These are phyloP conservation scores for Gynochthodes officinalis DNA, from an alignment of 257 asterid genomes.

Conservation along the genomic window DNA sequence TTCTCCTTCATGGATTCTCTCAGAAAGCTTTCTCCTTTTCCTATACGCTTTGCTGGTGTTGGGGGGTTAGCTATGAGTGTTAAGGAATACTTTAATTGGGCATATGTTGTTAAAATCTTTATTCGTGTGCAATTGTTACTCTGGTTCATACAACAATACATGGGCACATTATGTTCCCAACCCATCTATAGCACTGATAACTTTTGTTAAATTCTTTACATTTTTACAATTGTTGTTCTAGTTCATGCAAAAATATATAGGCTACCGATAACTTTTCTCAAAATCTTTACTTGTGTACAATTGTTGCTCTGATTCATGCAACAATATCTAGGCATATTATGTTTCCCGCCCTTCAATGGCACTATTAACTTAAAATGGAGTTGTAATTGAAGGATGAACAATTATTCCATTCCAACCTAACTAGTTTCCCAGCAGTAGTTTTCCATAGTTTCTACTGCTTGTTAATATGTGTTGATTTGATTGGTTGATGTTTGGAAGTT, in stretches of 20 bases:
- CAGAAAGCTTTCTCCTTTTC: conserved; percentile 56
- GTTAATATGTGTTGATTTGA: neutral
- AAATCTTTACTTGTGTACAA: neutral
- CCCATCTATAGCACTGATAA: neutral
- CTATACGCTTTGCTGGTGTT: conserved; percentile 74
- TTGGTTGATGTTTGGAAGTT: neutral
- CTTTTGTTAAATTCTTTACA: too few relatives aligned
- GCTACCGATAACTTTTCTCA: too few relatives aligned
- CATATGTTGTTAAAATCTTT: too few relatives aligned
- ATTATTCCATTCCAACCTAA: neutral
- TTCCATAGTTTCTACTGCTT: neutral
- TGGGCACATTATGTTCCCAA: too few relatives aligned
- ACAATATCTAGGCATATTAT: neutral
- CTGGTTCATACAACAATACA: too few relatives aligned
- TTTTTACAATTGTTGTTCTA: too few relatives aligned
- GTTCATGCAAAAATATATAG: too few relatives aligned
- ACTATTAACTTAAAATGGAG: neutral
- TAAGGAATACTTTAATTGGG: neutral
- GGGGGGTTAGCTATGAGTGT: conserved; percentile 62
- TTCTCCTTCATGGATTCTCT: conserved; percentile 78
- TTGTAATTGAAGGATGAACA: neutral
- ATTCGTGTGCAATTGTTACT: too few relatives aligned
- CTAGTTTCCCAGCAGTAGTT: neutral
- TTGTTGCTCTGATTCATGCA: neutral
- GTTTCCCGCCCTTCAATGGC: neutral